phyloP scores from a whole-genome alignment of 2,329 filamentous ascomycete species.

The Acephala macrosclerotiorum region DNA sequence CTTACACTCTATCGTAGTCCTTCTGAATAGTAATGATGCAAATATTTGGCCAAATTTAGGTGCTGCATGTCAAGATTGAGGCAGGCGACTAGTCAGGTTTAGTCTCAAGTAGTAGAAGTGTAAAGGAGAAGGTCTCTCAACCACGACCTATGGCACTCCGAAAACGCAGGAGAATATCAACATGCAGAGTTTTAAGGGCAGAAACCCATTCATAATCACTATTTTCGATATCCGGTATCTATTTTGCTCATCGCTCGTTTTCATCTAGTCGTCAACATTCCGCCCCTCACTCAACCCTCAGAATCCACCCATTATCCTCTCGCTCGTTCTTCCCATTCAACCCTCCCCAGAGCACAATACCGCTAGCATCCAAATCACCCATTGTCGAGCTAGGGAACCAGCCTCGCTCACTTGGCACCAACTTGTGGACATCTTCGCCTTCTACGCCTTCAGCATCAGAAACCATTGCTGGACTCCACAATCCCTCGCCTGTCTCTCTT shows the following conservation, averaged over 20 bases:
- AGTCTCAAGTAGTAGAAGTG: no score
- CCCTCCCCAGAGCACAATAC: slow-evolving; percentile 68
- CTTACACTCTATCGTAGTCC: no score
- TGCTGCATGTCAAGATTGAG: no score
- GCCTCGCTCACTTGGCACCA: slow-evolving; percentile 60
- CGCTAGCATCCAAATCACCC: slow-evolving; percentile 65
- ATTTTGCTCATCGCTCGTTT: background rate
- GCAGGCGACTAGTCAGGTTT: no score
- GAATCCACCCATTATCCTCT: slow-evolving; percentile 69
- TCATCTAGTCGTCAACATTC: background rate
- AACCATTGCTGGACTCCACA: slow-evolving; percentile 64
- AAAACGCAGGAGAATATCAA: no score
- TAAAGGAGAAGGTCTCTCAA: no score
- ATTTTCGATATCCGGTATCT: background rate
- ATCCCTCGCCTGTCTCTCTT: slow-evolving; percentile 62
- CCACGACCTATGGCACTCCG: no score
- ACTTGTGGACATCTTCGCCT: slow-evolving; percentile 48
- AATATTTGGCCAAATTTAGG: no score
- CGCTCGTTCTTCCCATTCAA: slow-evolving; percentile 57
- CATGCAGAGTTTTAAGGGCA: no score
- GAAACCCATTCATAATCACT: background rate
- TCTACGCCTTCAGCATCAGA: slow-evolving; percentile 53
- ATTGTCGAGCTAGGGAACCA: slow-evolving; percentile 65
- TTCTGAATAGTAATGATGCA: no score
- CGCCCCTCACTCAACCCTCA: slow-evolving; percentile 55